phyloP scores from a whole-genome alignment of 345 rosid genomes.

The Citrus glauca region DNA sequence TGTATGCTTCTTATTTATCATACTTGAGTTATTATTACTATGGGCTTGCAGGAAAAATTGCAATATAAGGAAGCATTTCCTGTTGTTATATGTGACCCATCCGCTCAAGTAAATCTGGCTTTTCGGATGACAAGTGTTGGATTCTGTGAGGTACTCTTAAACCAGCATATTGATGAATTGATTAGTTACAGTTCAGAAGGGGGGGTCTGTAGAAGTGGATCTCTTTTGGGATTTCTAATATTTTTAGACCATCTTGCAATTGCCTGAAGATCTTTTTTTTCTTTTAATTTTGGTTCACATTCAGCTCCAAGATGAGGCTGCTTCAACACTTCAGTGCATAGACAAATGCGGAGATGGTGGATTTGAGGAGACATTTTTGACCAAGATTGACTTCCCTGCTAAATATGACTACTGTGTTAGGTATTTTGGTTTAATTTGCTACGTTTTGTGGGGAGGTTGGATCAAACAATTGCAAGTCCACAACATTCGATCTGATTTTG shows the following conservation, averaged over 20 bases:
- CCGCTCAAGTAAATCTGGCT: slow-evolving; percentile 54
- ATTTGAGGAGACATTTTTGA: slow-evolving; percentile 67
- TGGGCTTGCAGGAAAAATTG: slow-evolving; percentile 52
- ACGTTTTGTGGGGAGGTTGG: not conserved
- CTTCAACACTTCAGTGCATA: slow-evolving; percentile 60
- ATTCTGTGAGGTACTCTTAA: slow-evolving; percentile 62
- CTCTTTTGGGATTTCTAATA: not conserved
- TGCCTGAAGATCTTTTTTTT: slow-evolving; percentile 1
- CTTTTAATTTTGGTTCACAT: slow-evolving; percentile 1
- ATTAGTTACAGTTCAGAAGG: not conserved
- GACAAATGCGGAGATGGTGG: slow-evolving; percentile 71
- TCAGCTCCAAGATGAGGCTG: slow-evolving; percentile 83
- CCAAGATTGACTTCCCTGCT: slow-evolving; percentile 73
- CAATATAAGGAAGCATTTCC: slow-evolving; percentile 53
- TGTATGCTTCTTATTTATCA: not conserved
- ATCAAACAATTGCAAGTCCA: not conserved
- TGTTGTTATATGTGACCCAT: slow-evolving; percentile 56
- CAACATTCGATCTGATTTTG: not conserved
- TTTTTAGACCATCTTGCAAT: not conserved
- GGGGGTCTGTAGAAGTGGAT: not conserved
- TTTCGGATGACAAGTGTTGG: slow-evolving; percentile 62
- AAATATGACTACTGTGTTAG: slow-evolving; percentile 77
- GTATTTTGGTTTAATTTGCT: slow-evolving; percentile 26
- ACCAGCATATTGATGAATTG: slow-evolving; percentile 6
- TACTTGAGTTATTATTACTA: slow-evolving; percentile 4